Evolutionary conservation across 2,329 filamentous ascomycete genomes (phyloP).

Genomic region (Epichloe typhina): DNA sequence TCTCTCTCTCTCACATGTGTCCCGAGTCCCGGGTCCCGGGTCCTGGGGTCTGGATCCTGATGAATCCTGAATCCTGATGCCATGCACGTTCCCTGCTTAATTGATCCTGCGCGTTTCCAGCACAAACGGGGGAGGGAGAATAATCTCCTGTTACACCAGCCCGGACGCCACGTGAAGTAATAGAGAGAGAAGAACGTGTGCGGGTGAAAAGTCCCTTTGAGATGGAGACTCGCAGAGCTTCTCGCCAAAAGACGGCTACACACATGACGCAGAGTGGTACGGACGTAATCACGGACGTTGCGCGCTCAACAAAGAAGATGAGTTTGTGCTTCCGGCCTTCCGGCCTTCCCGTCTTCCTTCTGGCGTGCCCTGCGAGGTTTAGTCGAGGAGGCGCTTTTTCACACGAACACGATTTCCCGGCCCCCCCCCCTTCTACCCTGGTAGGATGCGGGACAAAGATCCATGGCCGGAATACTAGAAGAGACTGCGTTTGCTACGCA

Average conservation of each 20-base stretch:
- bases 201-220: too few species aligned
- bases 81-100: too few species aligned
- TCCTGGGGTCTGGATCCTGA: too few species aligned
- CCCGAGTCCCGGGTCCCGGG: too few species aligned
- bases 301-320: neutral
- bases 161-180: neutral
- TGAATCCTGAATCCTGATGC: too few species aligned
- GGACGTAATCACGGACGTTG: neutral
- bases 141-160: neutral
- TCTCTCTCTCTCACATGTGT: too few species aligned
- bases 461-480: too few species aligned
- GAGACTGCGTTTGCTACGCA: too few species aligned
- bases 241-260: neutral
- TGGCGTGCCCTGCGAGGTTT: neutral
- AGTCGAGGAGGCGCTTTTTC: neutral
- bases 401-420: neutral
- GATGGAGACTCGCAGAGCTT: too few species aligned
- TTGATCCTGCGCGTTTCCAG: neutral
- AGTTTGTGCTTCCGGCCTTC: neutral
- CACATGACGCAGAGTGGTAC: neutral
- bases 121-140: too few species aligned
- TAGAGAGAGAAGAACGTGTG: neutral
- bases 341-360: neutral
- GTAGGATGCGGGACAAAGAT: too few species aligned
- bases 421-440: neutral